Percentiles rank a stretch among this genome's conserved stretches.
These are phyloP conservation scores for Aspergillus mulundensis DNA, from an alignment of 495 filamentous ascomycete genomes.

Conservation along the genomic window DNA sequence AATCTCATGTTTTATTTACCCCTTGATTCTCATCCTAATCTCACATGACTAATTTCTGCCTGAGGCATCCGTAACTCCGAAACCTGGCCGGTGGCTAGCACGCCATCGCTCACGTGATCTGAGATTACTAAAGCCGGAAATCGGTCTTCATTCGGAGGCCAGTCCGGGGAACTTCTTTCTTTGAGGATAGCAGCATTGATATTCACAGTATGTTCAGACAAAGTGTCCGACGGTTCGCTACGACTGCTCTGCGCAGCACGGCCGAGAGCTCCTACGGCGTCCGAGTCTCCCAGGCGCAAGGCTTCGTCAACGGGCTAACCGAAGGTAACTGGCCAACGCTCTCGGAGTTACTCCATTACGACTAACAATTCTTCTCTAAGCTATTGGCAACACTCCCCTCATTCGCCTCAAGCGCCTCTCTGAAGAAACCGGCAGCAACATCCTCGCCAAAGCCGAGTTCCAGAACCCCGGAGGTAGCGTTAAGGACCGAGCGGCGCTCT, in stretches of 20 bases:
- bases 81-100: slow-evolving; percentile 9
- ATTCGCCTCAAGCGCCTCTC: slow-evolving; percentile 87
- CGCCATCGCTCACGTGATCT: slow-evolving; percentile 25
- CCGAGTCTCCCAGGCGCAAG: slow-evolving; percentile 76
- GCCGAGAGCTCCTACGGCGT: slow-evolving; percentile 46
- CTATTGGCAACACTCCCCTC: slow-evolving; percentile 95
- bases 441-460: slow-evolving; percentile 97
- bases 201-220: slow-evolving; percentile 51
- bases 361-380: slow-evolving; percentile 37
- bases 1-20: no score
- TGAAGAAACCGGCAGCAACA: slow-evolving; percentile 85
- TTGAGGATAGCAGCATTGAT: slow-evolving; percentile 5
- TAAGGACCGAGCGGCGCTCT: slow-evolving; percentile 94
- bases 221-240: slow-evolving; percentile 52
- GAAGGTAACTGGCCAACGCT: slow-evolving; percentile 64
- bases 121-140: slow-evolving; percentile 23
- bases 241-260: slow-evolving; percentile 49
- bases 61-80: no score
- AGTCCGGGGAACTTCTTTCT: slow-evolving; percentile 12
- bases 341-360: no score
- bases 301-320: slow-evolving; percentile 74
- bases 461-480: slow-evolving; percentile 96
- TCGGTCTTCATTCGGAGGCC: slow-evolving; percentile 10
- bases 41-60: no score
- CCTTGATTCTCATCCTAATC: no score